Evolutionary conservation across 345 rosid species (phyloP).

Genomic region (Psidium guajava): DNA sequence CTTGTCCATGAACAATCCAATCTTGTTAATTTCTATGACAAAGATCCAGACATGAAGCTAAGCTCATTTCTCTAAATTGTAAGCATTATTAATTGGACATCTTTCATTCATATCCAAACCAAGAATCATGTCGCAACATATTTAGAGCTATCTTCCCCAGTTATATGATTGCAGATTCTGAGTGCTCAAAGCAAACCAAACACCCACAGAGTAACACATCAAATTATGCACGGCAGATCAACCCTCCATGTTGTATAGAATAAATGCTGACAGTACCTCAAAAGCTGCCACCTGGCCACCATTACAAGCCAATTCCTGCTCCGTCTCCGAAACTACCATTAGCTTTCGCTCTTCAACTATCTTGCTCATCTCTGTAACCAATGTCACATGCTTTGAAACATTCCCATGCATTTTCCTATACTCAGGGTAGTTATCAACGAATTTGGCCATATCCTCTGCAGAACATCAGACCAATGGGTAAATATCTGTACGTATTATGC

Average conservation of each 20-base stretch:
- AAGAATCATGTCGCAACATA: neutral
- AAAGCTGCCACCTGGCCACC: constrained; percentile 91
- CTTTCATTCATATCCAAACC: neutral
- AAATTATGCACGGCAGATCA: neutral
- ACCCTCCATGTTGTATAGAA: neutral
- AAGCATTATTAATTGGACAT: neutral
- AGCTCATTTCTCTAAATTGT: neutral
- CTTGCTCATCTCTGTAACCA: constrained; percentile 98
- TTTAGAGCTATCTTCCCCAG: neutral
- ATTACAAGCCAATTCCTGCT: constrained; percentile 95
- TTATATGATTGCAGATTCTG: neutral
- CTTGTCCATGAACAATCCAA: neutral
- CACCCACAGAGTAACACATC: neutral
- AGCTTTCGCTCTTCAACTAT: constrained; percentile 87
- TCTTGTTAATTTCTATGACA: neutral
- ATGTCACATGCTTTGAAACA: constrained; percentile 90
- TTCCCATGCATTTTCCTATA: constrained; percentile 96
- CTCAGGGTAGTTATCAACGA: constrained; percentile 45
- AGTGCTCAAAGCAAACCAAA: neutral
- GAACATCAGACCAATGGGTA: constrained; percentile 3
- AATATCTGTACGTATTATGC: neutral
- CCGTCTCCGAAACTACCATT: constrained; percentile 77
- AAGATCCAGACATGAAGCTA: neutral
- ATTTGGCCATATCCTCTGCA: constrained; percentile 98
- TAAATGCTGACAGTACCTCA: neutral